phyloP scores from a whole-genome alignment of 208 protist genomes.

The Trypanosoma caninum region DNA sequence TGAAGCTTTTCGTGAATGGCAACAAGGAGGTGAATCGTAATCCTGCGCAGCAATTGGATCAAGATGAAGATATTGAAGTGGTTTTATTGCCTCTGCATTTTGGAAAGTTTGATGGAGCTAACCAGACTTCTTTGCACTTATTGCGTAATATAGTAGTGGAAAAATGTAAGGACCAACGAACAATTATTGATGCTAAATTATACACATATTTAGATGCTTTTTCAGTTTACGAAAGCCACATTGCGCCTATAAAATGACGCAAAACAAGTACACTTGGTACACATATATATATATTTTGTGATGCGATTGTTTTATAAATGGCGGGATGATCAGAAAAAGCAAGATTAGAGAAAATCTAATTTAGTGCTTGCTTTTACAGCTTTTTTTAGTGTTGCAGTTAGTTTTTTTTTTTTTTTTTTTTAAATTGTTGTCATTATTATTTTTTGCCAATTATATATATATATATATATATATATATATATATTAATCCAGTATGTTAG shows the following conservation, averaged over 20 bases:
- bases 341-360: too few species aligned
- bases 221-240: background rate
- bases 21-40: slow-evolving; percentile 38
- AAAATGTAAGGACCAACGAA: slow-evolving; percentile 23
- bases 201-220: slow-evolving; percentile 50
- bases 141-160: slow-evolving; percentile 27
- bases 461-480: slow-evolving; percentile 21
- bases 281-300: too few species aligned
- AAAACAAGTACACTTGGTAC: too few species aligned
- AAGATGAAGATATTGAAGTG: slow-evolving; percentile 77
- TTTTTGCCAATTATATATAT: slow-evolving; percentile 13
- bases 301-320: too few species aligned
- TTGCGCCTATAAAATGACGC: too few species aligned
- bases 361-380: slow-evolving; percentile 19
- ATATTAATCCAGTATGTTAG: slow-evolving; percentile 1
- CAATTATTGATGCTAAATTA: slow-evolving; percentile 63
- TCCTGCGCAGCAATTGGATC: slow-evolving; percentile 58
- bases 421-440: slow-evolving; percentile 10
- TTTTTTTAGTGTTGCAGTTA: background rate
- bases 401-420: slow-evolving; percentile 11
- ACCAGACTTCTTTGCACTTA: slow-evolving; percentile 17
- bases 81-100: slow-evolving; percentile 46
- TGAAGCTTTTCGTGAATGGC: slow-evolving; percentile 54
- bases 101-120: background rate
- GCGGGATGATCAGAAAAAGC: too few species aligned